Evolutionary conservation across 2,329 filamentous ascomycete species (phyloP).

Genomic region (Capronia americana): DNA sequence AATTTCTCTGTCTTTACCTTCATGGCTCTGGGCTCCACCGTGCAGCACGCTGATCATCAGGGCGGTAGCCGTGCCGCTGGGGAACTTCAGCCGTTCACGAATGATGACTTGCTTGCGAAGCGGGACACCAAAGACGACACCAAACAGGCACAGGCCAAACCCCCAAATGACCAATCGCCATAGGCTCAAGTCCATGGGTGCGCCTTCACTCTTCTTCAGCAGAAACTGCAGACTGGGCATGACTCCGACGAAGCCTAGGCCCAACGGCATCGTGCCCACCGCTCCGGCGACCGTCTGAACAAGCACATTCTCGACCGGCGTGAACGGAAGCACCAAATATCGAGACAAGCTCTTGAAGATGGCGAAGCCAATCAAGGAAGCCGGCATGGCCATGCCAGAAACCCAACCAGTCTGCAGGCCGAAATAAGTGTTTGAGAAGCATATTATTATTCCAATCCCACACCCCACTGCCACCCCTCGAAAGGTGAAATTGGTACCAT

Average conservation of each 20-base stretch:
- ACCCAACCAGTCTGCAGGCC: conserved; percentile 90
- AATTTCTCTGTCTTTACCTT: conserved; percentile 37
- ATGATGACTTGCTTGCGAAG: conserved; percentile 91
- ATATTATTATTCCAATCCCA: conserved; percentile 85
- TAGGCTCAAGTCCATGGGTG: conserved; percentile 73
- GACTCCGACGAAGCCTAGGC: conserved; percentile 93
- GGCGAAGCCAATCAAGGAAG: conserved; percentile 90
- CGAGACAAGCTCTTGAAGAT: conserved; percentile 82
- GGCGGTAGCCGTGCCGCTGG: conserved; percentile 92
- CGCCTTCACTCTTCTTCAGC: conserved; percentile 76
- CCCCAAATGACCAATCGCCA: conserved; percentile 88
- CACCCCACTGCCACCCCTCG: conserved; percentile 82
- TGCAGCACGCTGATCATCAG: conserved; percentile 91
- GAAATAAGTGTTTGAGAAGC: conserved; percentile 98
- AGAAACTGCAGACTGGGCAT: conserved; percentile 91
- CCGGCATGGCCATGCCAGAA: conserved; percentile 94
- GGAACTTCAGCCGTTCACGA: conserved; percentile 88
- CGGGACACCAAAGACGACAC: conserved; percentile 94
- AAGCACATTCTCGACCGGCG: conserved; percentile 93
- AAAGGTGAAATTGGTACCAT: conserved; percentile 77
- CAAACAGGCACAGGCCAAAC: conserved; percentile 92
- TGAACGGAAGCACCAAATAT: conserved; percentile 80
- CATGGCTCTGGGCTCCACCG: conserved; percentile 60
- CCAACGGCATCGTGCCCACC: conserved; percentile 95
- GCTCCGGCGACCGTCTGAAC: conserved; percentile 95